Conservation (phyloP, 768 basidiomycete genomes). For the Lyophyllum semitale region DNA sequence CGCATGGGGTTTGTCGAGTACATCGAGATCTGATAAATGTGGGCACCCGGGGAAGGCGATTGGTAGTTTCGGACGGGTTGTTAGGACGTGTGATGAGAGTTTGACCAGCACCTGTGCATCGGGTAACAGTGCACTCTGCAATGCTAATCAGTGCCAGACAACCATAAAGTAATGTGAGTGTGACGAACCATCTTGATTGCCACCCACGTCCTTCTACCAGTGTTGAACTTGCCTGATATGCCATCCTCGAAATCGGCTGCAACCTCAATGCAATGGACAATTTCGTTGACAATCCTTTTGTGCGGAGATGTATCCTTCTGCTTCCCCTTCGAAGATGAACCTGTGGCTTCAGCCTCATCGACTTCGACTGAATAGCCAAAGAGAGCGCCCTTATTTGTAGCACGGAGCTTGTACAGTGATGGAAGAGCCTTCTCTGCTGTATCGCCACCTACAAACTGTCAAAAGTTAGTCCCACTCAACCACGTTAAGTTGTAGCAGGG, state of each 20-base stretch:
- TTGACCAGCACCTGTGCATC: conserved; percentile 60
- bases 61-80: conserved; percentile 35
- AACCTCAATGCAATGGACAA: conserved; percentile 73
- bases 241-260: conserved; percentile 80
- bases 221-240: conserved; percentile 20
- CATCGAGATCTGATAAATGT: conserved; percentile 54
- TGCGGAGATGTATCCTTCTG: conserved; percentile 38
- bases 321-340: conserved; percentile 13
- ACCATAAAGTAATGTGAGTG: not conserved
- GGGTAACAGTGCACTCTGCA: conserved; percentile 69
- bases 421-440: conserved; percentile 70
- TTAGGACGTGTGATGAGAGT: conserved; percentile 59
- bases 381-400: conserved; percentile 70
- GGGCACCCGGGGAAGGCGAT: conserved; percentile 75
- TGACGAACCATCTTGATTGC: conserved; percentile 76
- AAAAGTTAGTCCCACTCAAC: not conserved
- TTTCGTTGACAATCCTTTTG: conserved; percentile 73
- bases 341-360: conserved; percentile 56
- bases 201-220: conserved; percentile 72
- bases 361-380: conserved; percentile 89
- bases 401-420: conserved; percentile 60
- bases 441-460: conserved; percentile 88
- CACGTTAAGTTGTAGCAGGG: not conserved
- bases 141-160: not conserved
- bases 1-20: conserved; percentile 35